Conservation (phyloP, 371 early-diverging fungal genomes). For the Nematocida minor region DNA sequence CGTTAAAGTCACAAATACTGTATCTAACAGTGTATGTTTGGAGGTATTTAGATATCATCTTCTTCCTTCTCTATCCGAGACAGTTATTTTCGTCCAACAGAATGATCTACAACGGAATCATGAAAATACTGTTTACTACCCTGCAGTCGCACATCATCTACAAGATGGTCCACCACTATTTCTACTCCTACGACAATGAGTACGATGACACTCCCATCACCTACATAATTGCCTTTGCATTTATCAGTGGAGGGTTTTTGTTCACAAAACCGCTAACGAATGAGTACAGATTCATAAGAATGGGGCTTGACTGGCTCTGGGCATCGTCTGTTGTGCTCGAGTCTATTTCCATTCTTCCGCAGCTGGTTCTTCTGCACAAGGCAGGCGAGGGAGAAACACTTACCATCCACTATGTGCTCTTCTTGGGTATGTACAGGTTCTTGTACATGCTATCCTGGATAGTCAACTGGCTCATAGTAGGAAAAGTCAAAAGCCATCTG, state of each 20-base stretch:
- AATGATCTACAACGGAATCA: constrained; percentile 77
- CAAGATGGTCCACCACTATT: constrained; percentile 75
- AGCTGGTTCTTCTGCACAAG: constrained; percentile 83
- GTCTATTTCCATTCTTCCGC: constrained; percentile 91
- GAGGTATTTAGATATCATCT: constrained; percentile 87
- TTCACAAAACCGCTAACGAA: constrained; percentile 64
- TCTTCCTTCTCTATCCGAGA: constrained; percentile 67
- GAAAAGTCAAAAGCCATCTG: constrained; percentile 67
- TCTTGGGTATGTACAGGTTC: constrained; percentile 87
- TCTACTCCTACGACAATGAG: constrained; percentile 78
- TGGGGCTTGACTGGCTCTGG: constrained; percentile 68
- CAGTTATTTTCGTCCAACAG: neutral
- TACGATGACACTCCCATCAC: constrained; percentile 74
- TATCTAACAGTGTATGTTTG: constrained; percentile 81
- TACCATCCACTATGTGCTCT: constrained; percentile 90
- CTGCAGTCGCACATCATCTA: constrained; percentile 79
- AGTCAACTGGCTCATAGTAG: constrained; percentile 67
- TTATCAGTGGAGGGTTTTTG: constrained; percentile 64
- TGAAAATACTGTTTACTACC: constrained; percentile 85
- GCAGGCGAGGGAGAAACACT: constrained; percentile 95
- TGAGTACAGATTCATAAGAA: constrained; percentile 61
- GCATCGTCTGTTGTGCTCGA: constrained; percentile 89
- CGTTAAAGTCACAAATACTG: constrained; percentile 88
- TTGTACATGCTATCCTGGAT: constrained; percentile 91
- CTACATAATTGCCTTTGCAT: constrained; percentile 16